These are phyloP conservation scores for Viridothelium virens DNA, from an alignment of 495 filamentous ascomycete genomes.

Conservation along the genomic window DNA sequence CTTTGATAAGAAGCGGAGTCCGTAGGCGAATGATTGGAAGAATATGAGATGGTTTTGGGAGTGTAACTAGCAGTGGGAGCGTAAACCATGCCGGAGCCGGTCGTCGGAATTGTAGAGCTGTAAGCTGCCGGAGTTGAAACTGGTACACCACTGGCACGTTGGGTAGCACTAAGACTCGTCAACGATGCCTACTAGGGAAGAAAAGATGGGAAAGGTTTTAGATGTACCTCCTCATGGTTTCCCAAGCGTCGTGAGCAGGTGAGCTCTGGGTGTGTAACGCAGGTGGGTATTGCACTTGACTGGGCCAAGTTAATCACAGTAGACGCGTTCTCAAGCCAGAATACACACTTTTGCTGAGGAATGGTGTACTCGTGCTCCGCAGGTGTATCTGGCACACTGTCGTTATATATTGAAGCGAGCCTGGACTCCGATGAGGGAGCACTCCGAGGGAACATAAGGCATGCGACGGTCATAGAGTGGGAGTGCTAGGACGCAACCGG, in stretches of 20 bases:
- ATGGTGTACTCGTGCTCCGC: conserved; percentile 6
- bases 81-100: not conserved
- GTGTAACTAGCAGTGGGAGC: not conserved
- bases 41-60: not conserved
- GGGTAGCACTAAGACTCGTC: not conserved
- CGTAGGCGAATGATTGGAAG: not conserved
- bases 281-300: not conserved
- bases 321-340: not conserved
- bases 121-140: not conserved
- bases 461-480: conserved; percentile 3
- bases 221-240: conserved; percentile 1
- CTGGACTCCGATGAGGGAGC: conserved; percentile 8
- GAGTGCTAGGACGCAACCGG: not conserved
- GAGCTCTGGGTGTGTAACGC: not conserved
- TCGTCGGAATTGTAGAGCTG: not conserved
- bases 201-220: not conserved
- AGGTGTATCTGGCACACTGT: not conserved
- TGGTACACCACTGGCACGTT: conserved; percentile 1
- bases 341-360: not conserved
- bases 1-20: not conserved
- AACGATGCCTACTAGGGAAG: not conserved
- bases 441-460: conserved; percentile 5
- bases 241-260: not conserved
- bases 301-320: not conserved
- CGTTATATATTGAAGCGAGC: conserved; percentile 10